These are phyloP conservation scores for Tetrapisispora nanseiensis DNA, from an alignment of 805 yeast species.

Conservation along the genomic window DNA sequence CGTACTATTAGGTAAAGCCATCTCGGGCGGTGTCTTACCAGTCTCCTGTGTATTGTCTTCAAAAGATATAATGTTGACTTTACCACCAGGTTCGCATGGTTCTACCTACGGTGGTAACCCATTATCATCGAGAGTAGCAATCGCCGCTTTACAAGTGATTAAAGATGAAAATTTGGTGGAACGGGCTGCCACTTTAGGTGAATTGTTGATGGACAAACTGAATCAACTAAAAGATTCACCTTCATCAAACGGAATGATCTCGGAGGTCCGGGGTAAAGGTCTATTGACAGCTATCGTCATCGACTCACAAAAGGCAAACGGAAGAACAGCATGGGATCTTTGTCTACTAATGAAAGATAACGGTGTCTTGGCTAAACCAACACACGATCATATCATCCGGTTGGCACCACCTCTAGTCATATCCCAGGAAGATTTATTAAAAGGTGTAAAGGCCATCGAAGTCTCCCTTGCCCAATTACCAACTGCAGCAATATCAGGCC, in stretches of 20 bases:
- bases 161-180: slow-evolving; percentile 78
- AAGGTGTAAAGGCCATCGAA: slow-evolving; percentile 70
- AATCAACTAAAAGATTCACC: slow-evolving; percentile 37
- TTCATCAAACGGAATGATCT: slow-evolving; percentile 42
- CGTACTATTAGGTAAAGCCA: slow-evolving; percentile 84
- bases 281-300: slow-evolving; percentile 84
- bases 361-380: slow-evolving; percentile 92
- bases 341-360: slow-evolving; percentile 79
- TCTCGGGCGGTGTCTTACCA: slow-evolving; percentile 90
- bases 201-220: slow-evolving; percentile 52
- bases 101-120: slow-evolving; percentile 98
- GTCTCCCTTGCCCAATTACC: slow-evolving; percentile 16
- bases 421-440: slow-evolving; percentile 71
- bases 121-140: slow-evolving; percentile 82
- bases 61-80: slow-evolving; percentile 77
- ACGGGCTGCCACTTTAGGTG: slow-evolving; percentile 66
- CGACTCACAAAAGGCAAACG: slow-evolving; percentile 72
- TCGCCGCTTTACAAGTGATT: slow-evolving; percentile 87
- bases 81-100: slow-evolving; percentile 94
- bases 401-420: slow-evolving; percentile 94
- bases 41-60: slow-evolving; percentile 87
- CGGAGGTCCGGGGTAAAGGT: slow-evolving; percentile 74
- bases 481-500: slow-evolving; percentile 7
- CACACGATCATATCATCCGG: slow-evolving; percentile 91
- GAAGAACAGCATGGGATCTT: slow-evolving; percentile 92